These are phyloP conservation scores for Ophiosphaerella narmari DNA, from an alignment of 2,329 filamentous ascomycete species.

Conservation along the genomic window DNA sequence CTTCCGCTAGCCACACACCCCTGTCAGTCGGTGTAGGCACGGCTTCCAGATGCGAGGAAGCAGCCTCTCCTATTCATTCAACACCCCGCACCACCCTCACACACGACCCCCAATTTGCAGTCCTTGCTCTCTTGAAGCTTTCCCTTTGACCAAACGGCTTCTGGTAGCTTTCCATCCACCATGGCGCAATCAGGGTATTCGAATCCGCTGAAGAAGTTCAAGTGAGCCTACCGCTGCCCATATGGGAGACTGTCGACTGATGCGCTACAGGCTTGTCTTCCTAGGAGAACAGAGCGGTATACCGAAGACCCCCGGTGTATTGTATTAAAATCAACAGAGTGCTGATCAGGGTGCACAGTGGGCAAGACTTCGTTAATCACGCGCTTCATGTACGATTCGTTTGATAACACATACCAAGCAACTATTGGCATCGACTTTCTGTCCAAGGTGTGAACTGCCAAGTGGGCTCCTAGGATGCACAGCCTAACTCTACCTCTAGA, in stretches of 20 bases:
- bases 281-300: constrained; percentile 97
- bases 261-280: constrained; percentile 78
- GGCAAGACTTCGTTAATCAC: constrained; percentile 99
- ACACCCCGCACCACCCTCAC: constrained; percentile 13
- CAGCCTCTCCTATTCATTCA: constrained; percentile 30
- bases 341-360: constrained; percentile 61
- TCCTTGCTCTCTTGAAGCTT: constrained; percentile 8
- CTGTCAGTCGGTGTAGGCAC: constrained; percentile 13
- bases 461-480: background rate
- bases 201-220: constrained; percentile 99
- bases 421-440: constrained; percentile 99
- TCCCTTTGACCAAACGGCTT: constrained; percentile 4
- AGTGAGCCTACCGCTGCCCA: constrained; percentile 59
- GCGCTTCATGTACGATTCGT: constrained; percentile 99
- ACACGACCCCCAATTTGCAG: constrained; percentile 4
- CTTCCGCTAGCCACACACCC: constrained; percentile 13
- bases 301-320: constrained; percentile 34
- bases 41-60: constrained; percentile 19
- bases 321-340: background rate
- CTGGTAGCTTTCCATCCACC: constrained; percentile 39
- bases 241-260: constrained; percentile 26
- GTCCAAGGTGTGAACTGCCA: constrained; percentile 72
- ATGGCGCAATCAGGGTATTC: constrained; percentile 91
- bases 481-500: constrained; percentile 58
- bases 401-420: constrained; percentile 99